Evolutionary conservation across 179 eudicot species (phyloP).

Genomic region (Gypsophila paniculata): DNA sequence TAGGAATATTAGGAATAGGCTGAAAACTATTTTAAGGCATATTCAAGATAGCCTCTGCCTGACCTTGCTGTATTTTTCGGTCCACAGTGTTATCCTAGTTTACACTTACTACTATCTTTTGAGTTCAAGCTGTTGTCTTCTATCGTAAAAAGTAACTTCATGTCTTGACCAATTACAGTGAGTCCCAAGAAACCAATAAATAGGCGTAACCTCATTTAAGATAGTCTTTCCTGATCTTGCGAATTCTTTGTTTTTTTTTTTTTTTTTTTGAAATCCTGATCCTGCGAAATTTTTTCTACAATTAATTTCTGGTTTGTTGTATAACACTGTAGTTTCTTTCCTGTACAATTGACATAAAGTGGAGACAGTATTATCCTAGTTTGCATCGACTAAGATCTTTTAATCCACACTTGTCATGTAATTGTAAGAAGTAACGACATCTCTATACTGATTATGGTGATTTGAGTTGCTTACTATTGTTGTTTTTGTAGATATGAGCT

Average conservation of each 20-base stretch:
- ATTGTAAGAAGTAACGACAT: background rate
- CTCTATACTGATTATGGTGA: background rate
- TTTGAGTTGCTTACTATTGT: conserved; percentile 10
- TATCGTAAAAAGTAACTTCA: no score
- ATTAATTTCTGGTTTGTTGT: background rate
- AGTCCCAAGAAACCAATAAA: background rate
- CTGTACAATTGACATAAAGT: background rate
- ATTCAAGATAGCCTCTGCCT: no score
- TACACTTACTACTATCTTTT: no score
- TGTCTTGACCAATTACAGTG: no score
- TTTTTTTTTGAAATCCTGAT: no score
- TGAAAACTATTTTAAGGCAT: no score
- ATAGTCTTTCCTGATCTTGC: background rate
- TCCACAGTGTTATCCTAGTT: no score
- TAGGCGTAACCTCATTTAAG: background rate
- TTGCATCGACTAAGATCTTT: background rate
- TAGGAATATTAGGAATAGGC: no score
- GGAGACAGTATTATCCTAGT: background rate
- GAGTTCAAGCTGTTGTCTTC: no score
- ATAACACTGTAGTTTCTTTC: background rate
- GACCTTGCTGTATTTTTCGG: no score
- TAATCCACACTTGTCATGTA: background rate
- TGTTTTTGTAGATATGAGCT: conserved; percentile 48
- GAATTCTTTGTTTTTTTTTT: background rate
- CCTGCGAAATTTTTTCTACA: background rate